Evolutionary conservation across 2,329 filamentous ascomycete genomes (phyloP), one percentile per base, ranked within the genome.

Genomic region (Ophiosphaerella herpotricha): DNA sequence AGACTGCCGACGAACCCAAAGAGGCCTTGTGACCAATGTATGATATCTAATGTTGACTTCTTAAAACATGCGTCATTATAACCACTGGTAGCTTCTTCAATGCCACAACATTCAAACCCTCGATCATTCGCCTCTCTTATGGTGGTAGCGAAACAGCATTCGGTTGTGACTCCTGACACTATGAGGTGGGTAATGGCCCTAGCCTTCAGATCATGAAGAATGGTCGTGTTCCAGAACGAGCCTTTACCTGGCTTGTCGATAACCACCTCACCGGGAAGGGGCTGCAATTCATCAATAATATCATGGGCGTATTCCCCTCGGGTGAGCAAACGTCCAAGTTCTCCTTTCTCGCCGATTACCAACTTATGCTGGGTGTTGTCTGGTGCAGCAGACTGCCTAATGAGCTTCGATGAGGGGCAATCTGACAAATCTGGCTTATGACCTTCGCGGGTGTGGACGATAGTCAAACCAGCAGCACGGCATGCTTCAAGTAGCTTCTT

Each of bases 241-340:
- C 82, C 82, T 61, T 84, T 85, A 7, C 82, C 82, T 2, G 80
- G 79, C 65, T 84, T 84, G 63, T 85, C 82, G 38, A 85, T 78
- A 3, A 85, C 75, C 1, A 78, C 68, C 64, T 85, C 82, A 12
- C 76, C 77, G 2, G 80, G 76, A 32, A 75, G 58, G 1, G 81
- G 81, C 40, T 70, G 72, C 36, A 84, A 70, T 57, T 82, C 81
- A 60, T 82, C 78, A 16, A 84, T 73, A 36, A 83, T 76, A 58
- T 82, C 80, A 58, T 83, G 81, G 7, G 80, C 80, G 47, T 79
- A 78, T 64, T 83, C 80, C 29, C 81, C 81, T 23, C 79, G 72
- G 7, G 80, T 75, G 2, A 84, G 70, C 6, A 83, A 67, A 39
- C 79, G 68, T n/a, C 82, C 81, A 71, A 82, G 78, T 3, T 78